These are phyloP conservation scores for Thelephora aurantiotincta DNA, from an alignment of 768 basidiomycete genomes.

Conservation along the genomic window DNA sequence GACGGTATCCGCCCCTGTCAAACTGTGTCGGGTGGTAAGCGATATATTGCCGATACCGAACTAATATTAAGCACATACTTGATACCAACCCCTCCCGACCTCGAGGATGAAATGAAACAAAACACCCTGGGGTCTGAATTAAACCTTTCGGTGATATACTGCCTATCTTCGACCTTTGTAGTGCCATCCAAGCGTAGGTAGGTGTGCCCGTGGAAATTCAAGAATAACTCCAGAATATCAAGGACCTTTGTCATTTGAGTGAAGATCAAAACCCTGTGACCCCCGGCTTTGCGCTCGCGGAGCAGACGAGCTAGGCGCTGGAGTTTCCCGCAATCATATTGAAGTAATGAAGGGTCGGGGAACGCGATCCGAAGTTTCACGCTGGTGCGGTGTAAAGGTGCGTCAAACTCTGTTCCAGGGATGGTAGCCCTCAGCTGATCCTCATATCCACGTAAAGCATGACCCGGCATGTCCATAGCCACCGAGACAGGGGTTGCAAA, in stretches of 20 bases:
- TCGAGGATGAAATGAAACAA: constrained; percentile 81
- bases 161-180: constrained; percentile 89
- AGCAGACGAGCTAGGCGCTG: constrained; percentile 72
- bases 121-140: constrained; percentile 66
- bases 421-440: constrained; percentile 7
- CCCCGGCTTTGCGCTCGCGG: constrained; percentile 71
- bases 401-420: constrained; percentile 39
- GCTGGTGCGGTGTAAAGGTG: constrained; percentile 49
- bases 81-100: constrained; percentile 83
- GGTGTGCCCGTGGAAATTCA: constrained; percentile 85
- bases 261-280: constrained; percentile 87
- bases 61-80: constrained; percentile 40
- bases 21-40: constrained; percentile 24
- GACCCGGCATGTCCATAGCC: constrained; percentile 54
- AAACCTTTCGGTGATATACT: constrained; percentile 80
- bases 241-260: constrained; percentile 94
- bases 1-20: constrained; percentile 88
- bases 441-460: constrained; percentile 38
- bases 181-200: constrained; percentile 92
- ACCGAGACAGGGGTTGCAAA: constrained; percentile 73
- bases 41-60: constrained; percentile 6
- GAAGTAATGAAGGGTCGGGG: constrained; percentile 76
- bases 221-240: constrained; percentile 87
- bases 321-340: constrained; percentile 94
- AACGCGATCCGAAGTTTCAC: constrained; percentile 90